These are phyloP conservation scores for Hypoxylon sp. DNA, from an alignment of 2,329 filamentous ascomycete genomes.

Conservation along the genomic window DNA sequence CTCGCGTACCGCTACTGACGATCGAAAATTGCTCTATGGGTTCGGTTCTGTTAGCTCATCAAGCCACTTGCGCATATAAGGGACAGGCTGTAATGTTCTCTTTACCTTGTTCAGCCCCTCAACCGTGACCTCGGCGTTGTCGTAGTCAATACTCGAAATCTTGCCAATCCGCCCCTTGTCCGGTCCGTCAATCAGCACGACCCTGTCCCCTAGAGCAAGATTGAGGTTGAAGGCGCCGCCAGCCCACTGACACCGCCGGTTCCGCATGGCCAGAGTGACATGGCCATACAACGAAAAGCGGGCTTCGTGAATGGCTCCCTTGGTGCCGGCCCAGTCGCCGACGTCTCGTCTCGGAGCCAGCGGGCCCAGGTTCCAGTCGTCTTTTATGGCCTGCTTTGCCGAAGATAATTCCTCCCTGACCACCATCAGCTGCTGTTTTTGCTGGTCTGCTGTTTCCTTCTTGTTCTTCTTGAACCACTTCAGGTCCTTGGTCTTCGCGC, in stretches of 20 bases:
- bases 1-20: conserved; percentile 59
- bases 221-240: conserved; percentile 71
- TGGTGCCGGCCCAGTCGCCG: conserved; percentile 69
- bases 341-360: conserved; percentile 83
- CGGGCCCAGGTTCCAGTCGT: conserved; percentile 85
- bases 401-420: conserved; percentile 57
- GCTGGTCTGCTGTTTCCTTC: conserved; percentile 39
- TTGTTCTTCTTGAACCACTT: conserved; percentile 47
- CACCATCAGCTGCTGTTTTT: conserved; percentile 51
- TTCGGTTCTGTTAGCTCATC: conserved; percentile 25
- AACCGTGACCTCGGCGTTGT: conserved; percentile 72
- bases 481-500: conserved; percentile 51
- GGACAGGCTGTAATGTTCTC: not conserved
- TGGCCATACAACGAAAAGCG: conserved; percentile 45
- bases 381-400: conserved; percentile 72
- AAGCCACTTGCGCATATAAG: not conserved
- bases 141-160: conserved; percentile 70
- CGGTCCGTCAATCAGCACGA: conserved; percentile 82
- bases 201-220: conserved; percentile 79
- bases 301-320: conserved; percentile 68
- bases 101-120: conserved; percentile 75
- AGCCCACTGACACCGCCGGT: conserved; percentile 65
- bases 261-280: conserved; percentile 54
- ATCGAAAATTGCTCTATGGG: conserved; percentile 57
- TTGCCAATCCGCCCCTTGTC: conserved; percentile 87